Evolutionary conservation across 75 land plant genomes (phyloP).

Genomic region (Gnetum montanum): DNA sequence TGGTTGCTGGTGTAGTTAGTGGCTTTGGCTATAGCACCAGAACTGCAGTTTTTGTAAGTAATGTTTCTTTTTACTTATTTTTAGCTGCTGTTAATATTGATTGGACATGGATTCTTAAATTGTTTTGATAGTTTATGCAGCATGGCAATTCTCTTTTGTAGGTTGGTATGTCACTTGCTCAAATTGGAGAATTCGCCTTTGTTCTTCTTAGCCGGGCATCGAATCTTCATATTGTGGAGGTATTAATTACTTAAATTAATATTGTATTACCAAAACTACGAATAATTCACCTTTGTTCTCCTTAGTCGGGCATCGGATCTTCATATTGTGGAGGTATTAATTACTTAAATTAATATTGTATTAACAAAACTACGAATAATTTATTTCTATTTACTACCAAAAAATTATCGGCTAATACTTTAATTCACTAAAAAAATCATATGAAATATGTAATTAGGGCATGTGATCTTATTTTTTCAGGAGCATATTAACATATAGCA

Average conservation of each 20-base stretch:
- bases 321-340: constrained; percentile 84
- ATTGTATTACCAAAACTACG: too few relatives aligned
- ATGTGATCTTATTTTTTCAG: too few relatives aligned
- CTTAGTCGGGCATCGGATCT: constrained; percentile 97
- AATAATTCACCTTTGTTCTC: constrained; percentile 98
- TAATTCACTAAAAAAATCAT: too few relatives aligned
- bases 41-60: constrained; percentile 80
- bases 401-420: too few relatives aligned
- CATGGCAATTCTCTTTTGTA: constrained; percentile 25
- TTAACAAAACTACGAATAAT: too few relatives aligned
- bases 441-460: too few relatives aligned
- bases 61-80: neutral
- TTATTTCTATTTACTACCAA: constrained; percentile 97
- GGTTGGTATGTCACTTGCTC: constrained; percentile 99
- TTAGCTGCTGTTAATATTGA: too few relatives aligned
- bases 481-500: too few relatives aligned
- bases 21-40: constrained; percentile 87
- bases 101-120: too few relatives aligned
- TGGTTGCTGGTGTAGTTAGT: constrained; percentile 72
- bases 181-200: constrained; percentile 99
- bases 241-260: constrained; percentile 15
- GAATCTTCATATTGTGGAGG: constrained; percentile 93
- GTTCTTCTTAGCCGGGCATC: constrained; percentile 98
- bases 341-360: too few relatives aligned
- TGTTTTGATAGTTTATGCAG: too few relatives aligned